Conservation (phyloP, 495 filamentous ascomycete genomes). For the Xylaria curta region DNA sequence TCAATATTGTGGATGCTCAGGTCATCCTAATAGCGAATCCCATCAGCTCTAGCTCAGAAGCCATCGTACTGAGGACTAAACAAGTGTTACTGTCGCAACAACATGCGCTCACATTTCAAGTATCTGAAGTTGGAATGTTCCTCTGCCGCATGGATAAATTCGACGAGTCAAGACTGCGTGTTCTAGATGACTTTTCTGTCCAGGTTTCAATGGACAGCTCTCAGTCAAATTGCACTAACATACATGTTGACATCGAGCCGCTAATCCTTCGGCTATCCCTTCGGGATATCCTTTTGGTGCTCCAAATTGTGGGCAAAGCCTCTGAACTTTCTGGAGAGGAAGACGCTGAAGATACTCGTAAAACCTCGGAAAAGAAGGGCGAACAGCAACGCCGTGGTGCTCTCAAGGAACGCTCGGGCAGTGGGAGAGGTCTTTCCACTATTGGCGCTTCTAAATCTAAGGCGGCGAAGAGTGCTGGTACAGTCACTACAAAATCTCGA, state of each 20-base stretch:
- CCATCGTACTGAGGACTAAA: conserved; percentile 93
- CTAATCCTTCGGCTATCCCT: conserved; percentile 91
- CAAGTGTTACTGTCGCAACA: conserved; percentile 92
- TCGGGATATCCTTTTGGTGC: conserved; percentile 90
- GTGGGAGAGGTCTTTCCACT: conserved; percentile 68
- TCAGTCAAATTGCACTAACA: conserved; percentile 72
- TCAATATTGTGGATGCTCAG: conserved; percentile 94
- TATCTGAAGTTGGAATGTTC: conserved; percentile 96
- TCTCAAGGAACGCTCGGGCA: conserved; percentile 68
- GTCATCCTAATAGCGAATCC: conserved; percentile 96
- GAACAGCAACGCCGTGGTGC: conserved; percentile 66
- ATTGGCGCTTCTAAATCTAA: conserved; percentile 49
- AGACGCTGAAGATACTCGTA: conserved; percentile 45
- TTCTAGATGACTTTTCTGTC: conserved; percentile 93
- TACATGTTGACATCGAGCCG: conserved; percentile 87
- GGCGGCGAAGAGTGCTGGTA: conserved; percentile 29
- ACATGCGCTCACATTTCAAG: conserved; percentile 89
- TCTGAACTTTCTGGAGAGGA: conserved; percentile 79
- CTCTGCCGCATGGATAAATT: conserved; percentile 98
- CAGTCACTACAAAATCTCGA: conserved; percentile 28
- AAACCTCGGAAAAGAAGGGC: conserved; percentile 61
- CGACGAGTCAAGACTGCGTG: conserved; percentile 82
- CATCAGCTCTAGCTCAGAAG: conserved; percentile 84
- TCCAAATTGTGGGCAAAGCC: conserved; percentile 91
- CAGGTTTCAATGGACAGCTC: conserved; percentile 87